Evolutionary conservation across 1,284 basidiomycete genomes (phyloP).

Genomic region (Thecaphora thlaspeos): DNA sequence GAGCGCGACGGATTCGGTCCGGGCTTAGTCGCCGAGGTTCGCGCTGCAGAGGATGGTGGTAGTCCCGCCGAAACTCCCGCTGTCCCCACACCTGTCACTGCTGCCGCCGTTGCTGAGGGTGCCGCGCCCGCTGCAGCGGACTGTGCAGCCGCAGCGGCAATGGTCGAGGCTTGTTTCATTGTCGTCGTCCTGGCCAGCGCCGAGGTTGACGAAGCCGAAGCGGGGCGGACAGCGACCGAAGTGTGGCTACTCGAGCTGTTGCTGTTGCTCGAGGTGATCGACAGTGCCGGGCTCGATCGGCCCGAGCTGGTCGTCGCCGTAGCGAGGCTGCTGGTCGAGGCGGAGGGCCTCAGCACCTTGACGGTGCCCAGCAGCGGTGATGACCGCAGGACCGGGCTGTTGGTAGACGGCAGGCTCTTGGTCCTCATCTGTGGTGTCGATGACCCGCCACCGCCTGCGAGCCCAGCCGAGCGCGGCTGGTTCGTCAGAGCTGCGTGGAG

Average conservation of each 20-base stretch:
- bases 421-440: slow-evolving; percentile 18
- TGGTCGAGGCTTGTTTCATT: not conserved
- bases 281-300: slow-evolving; percentile 25
- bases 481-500: slow-evolving; percentile 26
- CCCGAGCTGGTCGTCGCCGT: slow-evolving; percentile 17
- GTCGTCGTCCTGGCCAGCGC: slow-evolving; percentile 2
- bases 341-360: slow-evolving; percentile 8
- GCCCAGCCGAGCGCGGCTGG: slow-evolving; percentile 2
- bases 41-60: too few species aligned
- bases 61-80: too few species aligned
- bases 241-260: slow-evolving; percentile 20
- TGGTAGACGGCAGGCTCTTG: slow-evolving; percentile 6
- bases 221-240: slow-evolving; percentile 13
- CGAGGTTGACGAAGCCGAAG: not conserved
- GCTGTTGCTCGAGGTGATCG: slow-evolving; percentile 18
- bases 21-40: slow-evolving; percentile 6
- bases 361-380: slow-evolving; percentile 14
- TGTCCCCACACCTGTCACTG: too few species aligned
- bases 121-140: too few species aligned
- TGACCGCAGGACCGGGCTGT: slow-evolving; percentile 8
- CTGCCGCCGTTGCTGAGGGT: too few species aligned
- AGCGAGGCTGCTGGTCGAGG: slow-evolving; percentile 23
- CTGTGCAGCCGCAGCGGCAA: too few species aligned
- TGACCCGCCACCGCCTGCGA: slow-evolving; percentile 5
- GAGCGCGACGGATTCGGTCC: slow-evolving; percentile 21